Percentiles rank a stretch among this genome's conserved stretches.
phyloP scores from a whole-genome alignment of 2,329 filamentous ascomycete species.

The Alternaria consortialis region DNA sequence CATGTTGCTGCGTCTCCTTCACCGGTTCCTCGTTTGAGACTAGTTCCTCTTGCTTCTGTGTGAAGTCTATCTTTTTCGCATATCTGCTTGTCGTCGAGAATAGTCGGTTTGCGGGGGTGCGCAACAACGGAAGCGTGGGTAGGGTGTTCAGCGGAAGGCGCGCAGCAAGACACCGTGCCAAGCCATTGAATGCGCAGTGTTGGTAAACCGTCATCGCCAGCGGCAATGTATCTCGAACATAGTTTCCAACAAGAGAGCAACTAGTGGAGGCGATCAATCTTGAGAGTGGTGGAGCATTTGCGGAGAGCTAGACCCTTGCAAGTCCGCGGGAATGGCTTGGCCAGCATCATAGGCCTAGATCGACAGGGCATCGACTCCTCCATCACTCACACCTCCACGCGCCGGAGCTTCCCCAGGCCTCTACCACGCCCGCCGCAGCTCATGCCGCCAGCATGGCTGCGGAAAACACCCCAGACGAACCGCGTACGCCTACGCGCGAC shows the following conservation, averaged over 20 bases:
- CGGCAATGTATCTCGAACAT: constrained; percentile 25
- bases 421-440: constrained; percentile 37
- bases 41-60: constrained; percentile 32
- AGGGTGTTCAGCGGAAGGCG: not conserved
- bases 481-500: constrained; percentile 48
- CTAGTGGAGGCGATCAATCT: not conserved
- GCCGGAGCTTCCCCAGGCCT: constrained; percentile 29
- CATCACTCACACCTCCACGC: constrained; percentile 31
- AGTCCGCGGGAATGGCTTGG: constrained; percentile 31
- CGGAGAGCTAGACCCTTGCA: constrained; percentile 25
- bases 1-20: constrained; percentile 19
- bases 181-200: constrained; percentile 31
- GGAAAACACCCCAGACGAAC: constrained; percentile 44
- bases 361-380: constrained; percentile 29
- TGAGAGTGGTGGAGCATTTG: constrained; percentile 18
- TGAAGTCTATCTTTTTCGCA: constrained; percentile 36
- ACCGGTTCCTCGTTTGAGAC: constrained; percentile 17
- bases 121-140: constrained; percentile 16
- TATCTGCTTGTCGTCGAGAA: constrained; percentile 26
- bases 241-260: constrained; percentile 11
- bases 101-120: constrained; percentile 12
- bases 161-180: constrained; percentile 31
- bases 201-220: constrained; percentile 40
- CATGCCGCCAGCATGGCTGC: constrained; percentile 55
- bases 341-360: constrained; percentile 40